A percentile compares a stretch with the other conserved stretches of the same genome.
Evolutionary conservation across 2,329 filamentous ascomycete species (phyloP).

Genomic region (Daldinia eschscholtzii): DNA sequence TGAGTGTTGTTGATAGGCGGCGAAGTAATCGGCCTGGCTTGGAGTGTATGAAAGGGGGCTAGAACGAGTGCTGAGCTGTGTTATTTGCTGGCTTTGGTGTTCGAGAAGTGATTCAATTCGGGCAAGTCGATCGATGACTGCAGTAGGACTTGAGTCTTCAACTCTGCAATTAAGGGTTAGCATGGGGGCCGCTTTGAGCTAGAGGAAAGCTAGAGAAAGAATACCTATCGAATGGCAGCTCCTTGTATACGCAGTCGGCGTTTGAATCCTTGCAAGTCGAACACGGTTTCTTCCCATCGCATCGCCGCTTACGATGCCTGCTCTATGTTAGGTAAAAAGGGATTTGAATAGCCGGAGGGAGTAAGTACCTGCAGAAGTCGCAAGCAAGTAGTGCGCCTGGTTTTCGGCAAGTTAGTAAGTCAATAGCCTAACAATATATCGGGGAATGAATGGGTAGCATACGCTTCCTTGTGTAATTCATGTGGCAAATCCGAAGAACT

Average conservation of each 20-base stretch:
- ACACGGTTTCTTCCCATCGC: slow-evolving; percentile 56
- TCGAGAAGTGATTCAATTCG: slow-evolving; percentile 55
- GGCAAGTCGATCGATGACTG: slow-evolving; percentile 55
- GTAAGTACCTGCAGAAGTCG: slow-evolving; percentile 54
- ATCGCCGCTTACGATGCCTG: slow-evolving; percentile 56
- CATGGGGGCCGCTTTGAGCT: slow-evolving; percentile 14
- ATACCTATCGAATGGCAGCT: slow-evolving; percentile 54
- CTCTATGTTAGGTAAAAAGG: slow-evolving; percentile 34
- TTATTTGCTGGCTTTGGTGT: slow-evolving; percentile 51
- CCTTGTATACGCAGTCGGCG: slow-evolving; percentile 57
- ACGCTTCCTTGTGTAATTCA: slow-evolving; percentile 57
- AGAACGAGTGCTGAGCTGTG: slow-evolving; percentile 46
- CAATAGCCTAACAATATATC: slow-evolving; percentile 18
- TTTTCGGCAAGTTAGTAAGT: slow-evolving; percentile 36
- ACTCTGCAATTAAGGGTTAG: slow-evolving; percentile 46
- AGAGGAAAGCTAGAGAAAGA: slow-evolving; percentile 7
- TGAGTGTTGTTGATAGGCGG: slow-evolving; percentile 42
- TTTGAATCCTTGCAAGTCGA: slow-evolving; percentile 56
- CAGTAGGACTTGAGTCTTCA: slow-evolving; percentile 53
- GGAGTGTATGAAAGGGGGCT: slow-evolving; percentile 45
- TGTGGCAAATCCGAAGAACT: slow-evolving; percentile 42
- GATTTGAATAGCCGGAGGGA: slow-evolving; percentile 12
- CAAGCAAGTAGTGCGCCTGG: slow-evolving; percentile 57
- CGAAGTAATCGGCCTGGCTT: slow-evolving; percentile 46
- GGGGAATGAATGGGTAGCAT: slow-evolving; percentile 33